Evolutionary conservation across 1,284 basidiomycete genomes (phyloP), one percentile per base, ranked within the genome.

Genomic region (Paramarasmius palmivorus): DNA sequence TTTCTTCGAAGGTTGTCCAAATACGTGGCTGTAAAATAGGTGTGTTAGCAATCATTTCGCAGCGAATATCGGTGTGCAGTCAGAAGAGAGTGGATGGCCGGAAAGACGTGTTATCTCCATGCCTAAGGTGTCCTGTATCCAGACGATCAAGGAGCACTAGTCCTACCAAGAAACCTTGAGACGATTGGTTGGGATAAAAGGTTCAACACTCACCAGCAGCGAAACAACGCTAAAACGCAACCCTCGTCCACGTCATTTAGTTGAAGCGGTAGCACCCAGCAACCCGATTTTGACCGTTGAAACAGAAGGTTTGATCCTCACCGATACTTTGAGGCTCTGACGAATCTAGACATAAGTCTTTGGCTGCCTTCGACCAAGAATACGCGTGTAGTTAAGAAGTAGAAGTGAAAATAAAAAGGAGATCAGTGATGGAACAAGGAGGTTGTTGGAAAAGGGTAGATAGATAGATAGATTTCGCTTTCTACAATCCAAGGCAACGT

Each of bases 1-100:
- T 65, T 90, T 92, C 79, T 94, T 95, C 23, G 86, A 81, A 57
- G 83, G 72, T 63, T 92, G 88, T 25, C 92, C 95, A 67, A 90
- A 98, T 64, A 96, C 93, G 73, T 98, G 95, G 60, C 91, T 93
- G 65, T 41, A 55, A 48, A 52, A 20, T 19, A 17, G 46, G 23
- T n/a, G n/a, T n/a, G 40, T 23, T 35, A 54, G 29, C 49, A 50
- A 52, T 48, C 25, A 37, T 53, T n/a, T 20, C 56, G 53, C 3
- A 51, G 48, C 46, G 57, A 36, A 40, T 50, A 19, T 17, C 20
- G 12, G 38, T n/a, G n/a, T 26, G 19, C 17, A 20, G 23, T 25
- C 36, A 20, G 34, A 34, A 29, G 23, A 29, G 40, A 23, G 26
- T 17, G 10, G 19, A 51, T 42, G 34, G 19, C 49, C 34, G n/a